Percentiles rank a stretch among this genome's conserved stretches.
These are phyloP conservation scores for Solanum arcanum DNA, from an alignment of 257 asterid genomes.

Conservation along the genomic window DNA sequence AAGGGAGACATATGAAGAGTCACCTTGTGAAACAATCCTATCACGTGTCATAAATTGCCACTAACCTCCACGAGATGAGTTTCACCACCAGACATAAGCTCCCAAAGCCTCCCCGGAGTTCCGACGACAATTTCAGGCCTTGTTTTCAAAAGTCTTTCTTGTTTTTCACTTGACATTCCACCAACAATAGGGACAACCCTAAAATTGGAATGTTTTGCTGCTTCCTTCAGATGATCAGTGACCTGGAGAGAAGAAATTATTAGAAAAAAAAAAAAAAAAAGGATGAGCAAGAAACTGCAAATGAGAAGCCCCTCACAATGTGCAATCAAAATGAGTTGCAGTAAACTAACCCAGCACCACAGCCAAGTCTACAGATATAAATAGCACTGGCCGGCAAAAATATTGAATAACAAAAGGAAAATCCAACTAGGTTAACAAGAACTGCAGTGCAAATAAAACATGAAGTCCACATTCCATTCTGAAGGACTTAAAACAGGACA, in stretches of 20 bases:
- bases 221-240: constrained; percentile 81
- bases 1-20: neutral
- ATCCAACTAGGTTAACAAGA: neutral
- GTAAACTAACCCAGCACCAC: neutral
- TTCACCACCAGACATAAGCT: constrained; percentile 88
- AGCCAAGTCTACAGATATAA: neutral
- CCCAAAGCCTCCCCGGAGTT: constrained; percentile 98
- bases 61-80: constrained; percentile 82
- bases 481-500: neutral
- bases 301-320: neutral
- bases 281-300: neutral
- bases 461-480: neutral
- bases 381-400: neutral
- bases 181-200: constrained; percentile 89
- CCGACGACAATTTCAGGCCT: constrained; percentile 99
- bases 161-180: constrained; percentile 90
- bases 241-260: constrained; percentile 32
- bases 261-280: neutral
- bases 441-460: neutral
- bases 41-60: neutral
- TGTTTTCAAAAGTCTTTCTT: constrained; percentile 74
- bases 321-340: neutral
- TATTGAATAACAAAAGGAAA: neutral
- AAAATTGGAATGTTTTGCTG: constrained; percentile 41
- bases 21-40: neutral